Conservation (phyloP, 257 asterid genomes). For the Cinchona pubescens region DNA sequence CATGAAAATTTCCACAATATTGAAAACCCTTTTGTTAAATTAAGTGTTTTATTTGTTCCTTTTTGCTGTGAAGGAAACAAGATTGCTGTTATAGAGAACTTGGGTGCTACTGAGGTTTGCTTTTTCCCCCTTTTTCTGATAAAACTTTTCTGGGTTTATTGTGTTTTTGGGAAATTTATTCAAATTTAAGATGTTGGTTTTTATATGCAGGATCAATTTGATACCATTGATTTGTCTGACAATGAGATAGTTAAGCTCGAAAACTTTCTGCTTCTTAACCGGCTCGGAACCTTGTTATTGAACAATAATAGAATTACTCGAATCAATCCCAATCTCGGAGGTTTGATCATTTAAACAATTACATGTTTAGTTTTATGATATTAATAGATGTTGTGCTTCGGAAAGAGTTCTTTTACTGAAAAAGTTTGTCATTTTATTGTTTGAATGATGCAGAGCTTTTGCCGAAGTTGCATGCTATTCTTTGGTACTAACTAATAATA, state of each 20-base stretch:
- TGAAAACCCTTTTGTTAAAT: not conserved
- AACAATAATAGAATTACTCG: constrained; percentile 96
- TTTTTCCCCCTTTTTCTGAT: not conserved
- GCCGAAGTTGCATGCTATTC: constrained; percentile 95
- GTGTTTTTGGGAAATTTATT: constrained; percentile 3
- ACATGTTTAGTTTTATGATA: not conserved
- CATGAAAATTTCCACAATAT: not conserved
- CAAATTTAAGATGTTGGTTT: not conserved
- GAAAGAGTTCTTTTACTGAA: not conserved
- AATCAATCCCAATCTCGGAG: constrained; percentile 88
- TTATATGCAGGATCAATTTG: constrained; percentile 80
- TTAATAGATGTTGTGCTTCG: not conserved
- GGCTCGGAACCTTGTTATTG: constrained; percentile 86
- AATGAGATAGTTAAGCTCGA: constrained; percentile 99
- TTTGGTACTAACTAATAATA: constrained; percentile 83
- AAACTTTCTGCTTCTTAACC: constrained; percentile 69
- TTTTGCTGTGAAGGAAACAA: constrained; percentile 62
- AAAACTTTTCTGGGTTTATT: not conserved
- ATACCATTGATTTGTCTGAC: constrained; percentile 92
- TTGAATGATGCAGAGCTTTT: constrained; percentile 62
- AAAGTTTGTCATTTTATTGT: not conserved
- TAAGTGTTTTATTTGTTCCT: not conserved
- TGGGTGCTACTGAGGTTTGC: constrained; percentile 95
- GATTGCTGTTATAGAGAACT: constrained; percentile 84
- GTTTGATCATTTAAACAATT: constrained; percentile 29